Base-by-base conservation (phyloP, 2,329 filamentous ascomycete genomes). In the Mycosphaerella sp. region DNA sequence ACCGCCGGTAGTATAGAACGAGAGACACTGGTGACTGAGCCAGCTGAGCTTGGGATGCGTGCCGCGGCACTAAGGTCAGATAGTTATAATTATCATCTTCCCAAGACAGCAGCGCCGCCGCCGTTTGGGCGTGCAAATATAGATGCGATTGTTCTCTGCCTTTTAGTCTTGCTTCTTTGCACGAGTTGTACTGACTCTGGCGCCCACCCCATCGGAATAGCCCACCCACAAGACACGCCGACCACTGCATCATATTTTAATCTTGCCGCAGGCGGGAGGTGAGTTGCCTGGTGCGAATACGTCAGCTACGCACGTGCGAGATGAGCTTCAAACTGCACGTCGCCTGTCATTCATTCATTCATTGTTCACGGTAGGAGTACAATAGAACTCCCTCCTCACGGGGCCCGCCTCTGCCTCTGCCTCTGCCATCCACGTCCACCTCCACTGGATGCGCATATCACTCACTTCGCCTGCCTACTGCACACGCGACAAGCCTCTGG, bases 401-500 rank as follows among this genome's bases (percentile, higher is more conserved):
- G 8, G 10, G 10, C 10, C 10, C 10, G 12, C 10, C 34, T 38
- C 5, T 38, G 12, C 34, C 34, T 21, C 21, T 21, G 12, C 10
- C 34, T 38, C 5, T 38, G 12, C 34, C 34, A 38, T 38, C 10
- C 34, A 38, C 10, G 34, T n/a, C 10, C 12, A 38, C 34, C 8
- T 29, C 26, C 6, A 29, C 26, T 29, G 2, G 26, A 29, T 7
- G 26, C 26, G 6, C 26, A 6, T 7, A 6, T 29, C 26, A 6
- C 26, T 29, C 34, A 11, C 34, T 7, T 9, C 10, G 12, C 34
- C 4, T 10, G 34, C 34, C 34, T 6, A 38, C 26, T 26, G 21
- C 47, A 34, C 38, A 41, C 51, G 53, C 53, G 14, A 47, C 41
- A 42, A 40, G 44, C 36, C 12, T 12, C 38, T 8, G n/a, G 38